Percentiles rank a stretch among this genome's conserved stretches.
Conservation (phyloP, 257 asterid genomes). For the Rhazya stricta region DNA sequence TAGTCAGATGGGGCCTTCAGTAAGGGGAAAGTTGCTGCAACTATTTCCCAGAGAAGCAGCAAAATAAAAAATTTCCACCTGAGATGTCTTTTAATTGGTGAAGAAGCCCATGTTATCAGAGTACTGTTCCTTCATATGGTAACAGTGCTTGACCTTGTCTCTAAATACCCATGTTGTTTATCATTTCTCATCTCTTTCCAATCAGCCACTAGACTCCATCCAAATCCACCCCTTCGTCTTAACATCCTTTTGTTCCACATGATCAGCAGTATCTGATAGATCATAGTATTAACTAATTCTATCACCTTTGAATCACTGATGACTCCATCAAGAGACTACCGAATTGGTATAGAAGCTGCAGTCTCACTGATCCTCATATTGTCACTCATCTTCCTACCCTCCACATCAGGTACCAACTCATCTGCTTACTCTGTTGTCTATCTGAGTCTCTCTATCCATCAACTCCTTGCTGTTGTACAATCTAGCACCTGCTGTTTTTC, state of each 20-base stretch:
- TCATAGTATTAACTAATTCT: no score
- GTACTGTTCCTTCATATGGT: conserved; percentile 12
- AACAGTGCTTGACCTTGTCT: conserved; percentile 24
- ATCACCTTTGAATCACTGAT: background rate
- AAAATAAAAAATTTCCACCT: conserved; percentile 6
- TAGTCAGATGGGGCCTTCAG: conserved; percentile 13
- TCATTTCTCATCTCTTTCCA: background rate
- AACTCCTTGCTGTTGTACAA: background rate
- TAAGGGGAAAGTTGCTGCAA: conserved; percentile 16
- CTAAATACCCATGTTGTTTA: background rate
- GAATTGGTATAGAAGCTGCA: conserved; percentile 7
- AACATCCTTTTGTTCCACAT: background rate
- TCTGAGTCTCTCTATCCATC: background rate
- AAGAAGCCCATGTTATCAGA: conserved; percentile 14
- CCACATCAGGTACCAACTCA: conserved; percentile 24
- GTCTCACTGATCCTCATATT: conserved; percentile 10
- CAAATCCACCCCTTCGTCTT: conserved; percentile 4
- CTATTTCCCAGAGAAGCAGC: conserved; percentile 23
- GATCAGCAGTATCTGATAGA: background rate
- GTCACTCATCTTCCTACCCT: conserved; percentile 15
- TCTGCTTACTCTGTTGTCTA: background rate
- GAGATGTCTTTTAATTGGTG: conserved; percentile 20
- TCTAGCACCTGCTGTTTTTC: background rate
- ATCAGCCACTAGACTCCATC: background rate
- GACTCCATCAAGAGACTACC: conserved; percentile 25